A percentile compares a stretch with the other conserved stretches of the same genome.
These are phyloP conservation scores for Pleomassaria siparia DNA, from an alignment of 2,329 filamentous ascomycete species.

Conservation along the genomic window DNA sequence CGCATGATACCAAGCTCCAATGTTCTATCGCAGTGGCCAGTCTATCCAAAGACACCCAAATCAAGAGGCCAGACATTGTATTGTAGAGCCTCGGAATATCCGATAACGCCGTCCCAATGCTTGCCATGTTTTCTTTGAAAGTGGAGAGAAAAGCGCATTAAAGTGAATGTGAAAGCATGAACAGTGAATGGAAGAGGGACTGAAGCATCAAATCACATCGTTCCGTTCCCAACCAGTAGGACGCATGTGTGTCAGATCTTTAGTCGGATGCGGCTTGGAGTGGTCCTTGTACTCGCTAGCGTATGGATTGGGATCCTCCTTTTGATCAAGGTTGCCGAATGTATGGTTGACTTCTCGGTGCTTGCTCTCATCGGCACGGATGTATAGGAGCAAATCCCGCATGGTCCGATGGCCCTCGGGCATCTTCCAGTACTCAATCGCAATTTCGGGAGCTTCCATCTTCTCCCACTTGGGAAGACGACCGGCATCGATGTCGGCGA, in stretches of 20 bases:
- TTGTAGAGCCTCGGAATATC: neutral
- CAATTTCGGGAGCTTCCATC: slow-evolving; percentile 82
- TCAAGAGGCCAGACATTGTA: neutral
- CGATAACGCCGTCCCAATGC: neutral
- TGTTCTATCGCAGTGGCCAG: neutral
- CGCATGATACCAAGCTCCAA: too few relatives aligned
- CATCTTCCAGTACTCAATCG: slow-evolving; percentile 91
- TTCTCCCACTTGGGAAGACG: slow-evolving; percentile 78
- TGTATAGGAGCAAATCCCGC: slow-evolving; percentile 83
- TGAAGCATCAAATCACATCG: slow-evolving; percentile 54
- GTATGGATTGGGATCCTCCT: slow-evolving; percentile 89
- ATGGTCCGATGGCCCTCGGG: slow-evolving; percentile 80
- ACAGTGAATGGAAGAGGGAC: neutral
- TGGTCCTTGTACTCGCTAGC: slow-evolving; percentile 77
- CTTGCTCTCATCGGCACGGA: slow-evolving; percentile 44
- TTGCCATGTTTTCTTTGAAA: neutral
- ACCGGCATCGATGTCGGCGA: slow-evolving; percentile 84
- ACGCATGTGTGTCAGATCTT: slow-evolving; percentile 65
- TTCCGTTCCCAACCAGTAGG: slow-evolving; percentile 78
- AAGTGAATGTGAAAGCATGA: neutral
- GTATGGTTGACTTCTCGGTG: slow-evolving; percentile 97
- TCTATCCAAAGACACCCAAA: neutral
- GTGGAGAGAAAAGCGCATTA: neutral
- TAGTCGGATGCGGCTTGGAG: slow-evolving; percentile 67
- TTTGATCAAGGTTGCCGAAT: slow-evolving; percentile 81